phyloP scores from a whole-genome alignment of 148 eudicot species.

The Spergularia marina region DNA sequence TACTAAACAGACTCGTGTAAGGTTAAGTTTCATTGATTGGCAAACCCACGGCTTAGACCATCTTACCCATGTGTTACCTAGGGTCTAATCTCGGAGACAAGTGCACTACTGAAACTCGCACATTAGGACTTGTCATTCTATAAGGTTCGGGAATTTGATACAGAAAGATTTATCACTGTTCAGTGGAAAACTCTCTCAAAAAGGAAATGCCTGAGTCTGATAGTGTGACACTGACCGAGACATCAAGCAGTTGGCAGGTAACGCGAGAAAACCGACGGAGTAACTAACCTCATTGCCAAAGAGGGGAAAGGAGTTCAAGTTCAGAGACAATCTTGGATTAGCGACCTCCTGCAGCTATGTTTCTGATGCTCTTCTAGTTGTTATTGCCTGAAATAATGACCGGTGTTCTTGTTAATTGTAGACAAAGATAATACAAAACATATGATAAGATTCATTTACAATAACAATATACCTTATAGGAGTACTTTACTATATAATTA shows the following conservation, averaged over 20 bases:
- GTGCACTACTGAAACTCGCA: neutral
- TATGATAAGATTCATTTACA: neutral
- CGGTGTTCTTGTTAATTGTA: neutral
- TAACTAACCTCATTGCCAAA: slow-evolving; percentile 21
- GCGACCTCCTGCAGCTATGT: slow-evolving; percentile 5
- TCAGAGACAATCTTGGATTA: slow-evolving; percentile 5
- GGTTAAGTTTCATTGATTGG: neutral
- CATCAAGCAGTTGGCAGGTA: slow-evolving; percentile 3
- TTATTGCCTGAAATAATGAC: neutral
- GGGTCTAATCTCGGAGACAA: neutral
- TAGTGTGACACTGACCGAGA: neutral
- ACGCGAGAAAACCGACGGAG: neutral
- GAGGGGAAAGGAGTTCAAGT: neutral
- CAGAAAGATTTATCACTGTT: too few relatives aligned
- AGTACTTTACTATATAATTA: too few relatives aligned
- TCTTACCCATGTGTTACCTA: neutral
- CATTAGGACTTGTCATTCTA: neutral
- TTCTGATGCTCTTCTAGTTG: neutral
- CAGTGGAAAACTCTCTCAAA: neutral
- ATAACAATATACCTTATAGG: too few relatives aligned
- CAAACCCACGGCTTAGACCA: neutral
- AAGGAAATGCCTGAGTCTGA: neutral
- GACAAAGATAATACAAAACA: neutral
- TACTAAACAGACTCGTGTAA: neutral
- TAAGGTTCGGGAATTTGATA: too few relatives aligned